Evolutionary conservation across 305 asterid species (phyloP).

Genomic region (Solanum aculeatissimum): DNA sequence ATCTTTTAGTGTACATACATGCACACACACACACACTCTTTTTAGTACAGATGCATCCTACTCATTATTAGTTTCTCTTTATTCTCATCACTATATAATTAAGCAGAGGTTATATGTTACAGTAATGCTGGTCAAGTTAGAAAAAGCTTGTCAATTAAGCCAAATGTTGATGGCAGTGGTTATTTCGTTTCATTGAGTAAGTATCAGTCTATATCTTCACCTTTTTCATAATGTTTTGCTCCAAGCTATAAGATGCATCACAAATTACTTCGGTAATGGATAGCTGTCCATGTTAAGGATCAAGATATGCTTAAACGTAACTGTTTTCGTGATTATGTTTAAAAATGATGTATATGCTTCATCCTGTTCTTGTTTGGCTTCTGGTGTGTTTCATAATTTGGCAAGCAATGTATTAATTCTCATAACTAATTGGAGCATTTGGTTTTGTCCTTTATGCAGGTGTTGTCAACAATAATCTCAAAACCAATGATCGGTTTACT

Average conservation of each 20-base stretch:
- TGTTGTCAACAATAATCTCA: constrained; percentile 60
- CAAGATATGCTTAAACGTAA: not conserved
- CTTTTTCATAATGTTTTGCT: not conserved
- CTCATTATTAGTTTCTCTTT: not conserved
- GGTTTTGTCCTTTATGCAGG: constrained; percentile 31
- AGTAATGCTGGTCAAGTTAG: constrained; percentile 93
- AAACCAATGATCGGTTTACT: constrained; percentile 54
- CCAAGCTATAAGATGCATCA: not conserved
- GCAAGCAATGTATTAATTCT: not conserved
- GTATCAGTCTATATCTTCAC: constrained; percentile 2
- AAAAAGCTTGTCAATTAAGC: constrained; percentile 71
- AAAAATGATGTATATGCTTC: not conserved
- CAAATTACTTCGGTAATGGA: not conserved
- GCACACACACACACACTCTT: not conserved
- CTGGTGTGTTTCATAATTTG: not conserved
- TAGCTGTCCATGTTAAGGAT: not conserved
- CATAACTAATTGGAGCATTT: not conserved
- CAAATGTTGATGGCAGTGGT: constrained; percentile 70
- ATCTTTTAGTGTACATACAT: not conserved
- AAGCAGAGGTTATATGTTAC: constrained; percentile 6
- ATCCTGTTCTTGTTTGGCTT: not conserved
- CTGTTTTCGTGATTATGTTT: not conserved
- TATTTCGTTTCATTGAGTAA: constrained; percentile 71
- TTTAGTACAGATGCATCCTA: not conserved
- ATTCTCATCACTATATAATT: not conserved